Conservation (phyloP, 306 rosid genomes). For the Urtica urens region DNA sequence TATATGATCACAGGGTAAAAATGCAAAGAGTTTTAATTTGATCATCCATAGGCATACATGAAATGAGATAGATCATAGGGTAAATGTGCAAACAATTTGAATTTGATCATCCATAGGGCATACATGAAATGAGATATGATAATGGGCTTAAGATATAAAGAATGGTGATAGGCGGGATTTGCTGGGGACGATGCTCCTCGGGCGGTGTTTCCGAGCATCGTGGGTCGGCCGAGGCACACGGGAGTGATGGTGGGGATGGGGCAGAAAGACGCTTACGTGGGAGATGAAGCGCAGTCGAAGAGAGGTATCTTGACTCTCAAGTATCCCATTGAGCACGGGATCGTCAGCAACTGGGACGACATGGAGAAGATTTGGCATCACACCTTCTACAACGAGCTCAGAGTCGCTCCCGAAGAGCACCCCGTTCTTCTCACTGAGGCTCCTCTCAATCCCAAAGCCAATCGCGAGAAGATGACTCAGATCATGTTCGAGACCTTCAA, state of each 20-base stretch:
- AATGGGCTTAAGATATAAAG: conserved; percentile 6
- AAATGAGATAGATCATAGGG: too few relatives aligned
- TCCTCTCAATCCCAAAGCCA: conserved; percentile 94
- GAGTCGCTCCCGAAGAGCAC: conserved; percentile 96
- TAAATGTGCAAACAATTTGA: too few relatives aligned
- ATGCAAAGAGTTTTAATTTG: too few relatives aligned
- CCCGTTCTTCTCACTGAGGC: conserved; percentile 98
- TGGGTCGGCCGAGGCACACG: conserved; percentile 92
- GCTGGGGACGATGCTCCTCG: conserved; percentile 99
- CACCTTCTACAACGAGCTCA: conserved; percentile 85
- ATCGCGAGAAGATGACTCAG: conserved; percentile 92
- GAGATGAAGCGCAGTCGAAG: conserved; percentile 94
- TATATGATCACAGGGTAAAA: too few relatives aligned
- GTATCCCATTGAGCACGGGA: conserved; percentile 93
- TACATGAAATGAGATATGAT: too few relatives aligned
- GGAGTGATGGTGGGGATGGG: conserved; percentile 99
- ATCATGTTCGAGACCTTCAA: conserved; percentile 95
- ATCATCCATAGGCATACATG: too few relatives aligned
- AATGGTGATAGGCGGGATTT: conserved; percentile 99
- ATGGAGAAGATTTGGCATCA: conserved; percentile 99
- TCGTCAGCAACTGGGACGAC: conserved; percentile 94
- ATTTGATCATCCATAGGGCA: neutral
- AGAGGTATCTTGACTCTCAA: conserved; percentile 87
- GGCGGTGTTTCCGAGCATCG: conserved; percentile 97
- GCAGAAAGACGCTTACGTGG: conserved; percentile 94